Evolutionary conservation across 2,329 filamentous ascomycete species (phyloP).

Genomic region (Lecanicillium sp.): DNA sequence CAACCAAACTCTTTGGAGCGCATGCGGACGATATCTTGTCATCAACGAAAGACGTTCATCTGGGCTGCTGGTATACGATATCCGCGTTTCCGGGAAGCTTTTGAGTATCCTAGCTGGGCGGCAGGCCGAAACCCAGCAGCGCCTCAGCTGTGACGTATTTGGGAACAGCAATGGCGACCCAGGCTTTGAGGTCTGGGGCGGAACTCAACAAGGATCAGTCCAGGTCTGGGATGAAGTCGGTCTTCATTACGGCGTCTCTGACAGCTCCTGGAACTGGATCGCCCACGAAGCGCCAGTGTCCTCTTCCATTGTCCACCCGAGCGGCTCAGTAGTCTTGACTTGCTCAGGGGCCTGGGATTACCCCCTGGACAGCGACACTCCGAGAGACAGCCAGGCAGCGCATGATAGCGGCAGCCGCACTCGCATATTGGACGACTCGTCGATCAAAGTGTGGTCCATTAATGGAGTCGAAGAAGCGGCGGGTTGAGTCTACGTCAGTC

Average conservation of each 20-base stretch:
- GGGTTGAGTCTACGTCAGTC: no score
- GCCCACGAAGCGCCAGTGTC: slow-evolving; percentile 41
- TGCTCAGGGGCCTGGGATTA: slow-evolving; percentile 48
- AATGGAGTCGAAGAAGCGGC: neutral
- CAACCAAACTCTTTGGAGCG: slow-evolving; percentile 52
- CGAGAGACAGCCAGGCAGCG: neutral
- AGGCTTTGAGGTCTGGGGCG: slow-evolving; percentile 57
- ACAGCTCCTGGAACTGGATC: slow-evolving; percentile 42
- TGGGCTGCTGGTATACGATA: slow-evolving; percentile 54
- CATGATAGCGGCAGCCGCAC: neutral
- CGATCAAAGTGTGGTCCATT: slow-evolving; percentile 7
- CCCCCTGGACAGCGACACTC: slow-evolving; percentile 10
- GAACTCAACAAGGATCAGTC: slow-evolving; percentile 45
- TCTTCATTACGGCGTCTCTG: slow-evolving; percentile 31
- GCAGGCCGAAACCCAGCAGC: slow-evolving; percentile 44
- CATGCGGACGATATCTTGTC: slow-evolving; percentile 55
- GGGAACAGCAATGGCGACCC: slow-evolving; percentile 22
- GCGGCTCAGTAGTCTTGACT: slow-evolving; percentile 48
- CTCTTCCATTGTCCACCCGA: slow-evolving; percentile 41
- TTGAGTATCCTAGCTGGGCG: slow-evolving; percentile 47
- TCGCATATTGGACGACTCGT: slow-evolving; percentile 3
- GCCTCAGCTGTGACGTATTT: slow-evolving; percentile 48
- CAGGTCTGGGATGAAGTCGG: slow-evolving; percentile 53
- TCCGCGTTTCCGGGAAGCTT: slow-evolving; percentile 50
- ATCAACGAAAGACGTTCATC: slow-evolving; percentile 50